Base-by-base conservation (phyloP, 495 filamentous ascomycete species). In the Neurospora terricola region DNA sequence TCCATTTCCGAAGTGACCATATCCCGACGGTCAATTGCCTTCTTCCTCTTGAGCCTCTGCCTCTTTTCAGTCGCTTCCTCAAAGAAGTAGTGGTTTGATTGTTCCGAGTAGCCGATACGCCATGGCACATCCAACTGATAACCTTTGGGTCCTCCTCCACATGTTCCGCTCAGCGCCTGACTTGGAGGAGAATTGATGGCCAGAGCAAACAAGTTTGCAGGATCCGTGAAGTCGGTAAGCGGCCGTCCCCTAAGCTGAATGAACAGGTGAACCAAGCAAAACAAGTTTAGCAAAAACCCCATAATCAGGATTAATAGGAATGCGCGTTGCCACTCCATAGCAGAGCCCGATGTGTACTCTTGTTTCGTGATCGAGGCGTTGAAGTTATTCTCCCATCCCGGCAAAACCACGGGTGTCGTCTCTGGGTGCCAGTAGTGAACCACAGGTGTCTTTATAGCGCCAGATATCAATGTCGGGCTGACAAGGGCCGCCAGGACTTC, bases 401-500 rank as follows among this genome's bases (percentile, higher is more conserved):
- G 83, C 2, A 74, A 43, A 0, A 74, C 73, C 4, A 16, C 36
- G 0, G 72, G 77, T 34, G 2, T 16, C 54, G 54, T 6, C 54
- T 66, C 54, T 30, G 54, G 12, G 76, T 89, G 86, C 87, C 88
- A 93, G 73, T 79, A 85, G 30, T 75, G 68, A 27, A 73, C 73
- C 74, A 89, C 90, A 3, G 90, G 90, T 1, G 89, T 78, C 45
- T 87, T 78, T 18, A 83, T 75, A 0, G 86, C 75, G 37, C 84
- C 83, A 43, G 89, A 78, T 39, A 92, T 84, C 0, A 94, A 78
- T 0, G 91, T 93, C 73, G 84, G 88, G 16, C 88, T 88, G 1
- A 86, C 86, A 74, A 93, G 82, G 2, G 92, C 90, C 0, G 91
- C 90, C 0, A 94, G 79, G 0, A 87, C 88, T 77, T 94, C 92